Evolutionary conservation across 1,284 basidiomycete species (phyloP).

Genomic region (Tilletia walkeri): DNA sequence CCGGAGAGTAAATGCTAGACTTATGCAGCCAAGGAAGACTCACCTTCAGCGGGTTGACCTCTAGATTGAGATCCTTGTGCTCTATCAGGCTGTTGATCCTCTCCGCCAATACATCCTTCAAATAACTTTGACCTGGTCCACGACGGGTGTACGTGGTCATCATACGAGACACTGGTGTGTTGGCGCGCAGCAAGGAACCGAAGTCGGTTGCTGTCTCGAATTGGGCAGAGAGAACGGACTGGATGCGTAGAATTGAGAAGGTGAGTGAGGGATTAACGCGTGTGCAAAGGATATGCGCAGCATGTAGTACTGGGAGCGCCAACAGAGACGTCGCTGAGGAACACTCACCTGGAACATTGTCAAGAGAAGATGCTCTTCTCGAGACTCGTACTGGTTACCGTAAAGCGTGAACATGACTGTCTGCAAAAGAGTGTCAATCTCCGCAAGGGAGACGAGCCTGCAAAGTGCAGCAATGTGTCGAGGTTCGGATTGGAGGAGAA

Average conservation of each 20-base stretch:
- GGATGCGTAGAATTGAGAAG: conserved; percentile 21
- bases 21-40: conserved; percentile 23
- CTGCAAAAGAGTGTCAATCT: conserved; percentile 97
- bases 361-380: conserved; percentile 94
- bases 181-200: conserved; percentile 90
- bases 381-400: conserved; percentile 97
- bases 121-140: conserved; percentile 93
- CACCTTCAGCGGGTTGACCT: conserved; percentile 97
- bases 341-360: conserved; percentile 82
- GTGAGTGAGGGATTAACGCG: conserved; percentile 33
- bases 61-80: conserved; percentile 95
- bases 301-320: no score
- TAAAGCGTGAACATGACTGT: conserved; percentile 99
- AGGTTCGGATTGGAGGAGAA: conserved; percentile 94
- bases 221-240: conserved; percentile 94
- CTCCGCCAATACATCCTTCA: conserved; percentile 93
- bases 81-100: conserved; percentile 97
- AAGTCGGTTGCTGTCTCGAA: conserved; percentile 98
- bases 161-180: conserved; percentile 98
- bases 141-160: conserved; percentile 99
- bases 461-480: conserved; percentile 93
- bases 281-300: not conserved
- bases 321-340: no score
- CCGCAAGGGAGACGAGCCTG: conserved; percentile 89
- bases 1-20: no score